These are phyloP conservation scores for Chenopodium formosanum DNA, from an alignment of 148 eudicot genomes.

Conservation along the genomic window DNA sequence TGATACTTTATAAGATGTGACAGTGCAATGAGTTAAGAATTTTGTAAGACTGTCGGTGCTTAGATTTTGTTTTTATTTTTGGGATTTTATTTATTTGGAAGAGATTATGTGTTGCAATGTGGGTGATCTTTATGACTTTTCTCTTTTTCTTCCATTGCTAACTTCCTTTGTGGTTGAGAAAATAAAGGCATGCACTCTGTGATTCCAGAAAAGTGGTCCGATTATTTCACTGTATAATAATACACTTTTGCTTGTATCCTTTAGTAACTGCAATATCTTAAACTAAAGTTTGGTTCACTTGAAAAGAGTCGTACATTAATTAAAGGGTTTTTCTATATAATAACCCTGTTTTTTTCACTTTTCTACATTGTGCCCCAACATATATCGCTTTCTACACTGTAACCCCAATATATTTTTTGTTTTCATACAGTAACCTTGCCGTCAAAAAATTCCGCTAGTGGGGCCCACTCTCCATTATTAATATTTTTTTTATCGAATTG, in stretches of 20 bases:
- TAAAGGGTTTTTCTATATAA: no score
- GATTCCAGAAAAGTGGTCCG: neutral
- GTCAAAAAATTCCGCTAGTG: no score
- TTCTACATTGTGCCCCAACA: no score
- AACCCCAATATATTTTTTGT: no score
- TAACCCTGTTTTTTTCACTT: no score
- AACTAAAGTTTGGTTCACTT: no score
- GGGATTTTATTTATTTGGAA: neutral
- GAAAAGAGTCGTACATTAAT: no score
- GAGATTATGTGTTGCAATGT: neutral
- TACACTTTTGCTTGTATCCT: neutral
- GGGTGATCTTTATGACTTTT: slow-evolving; percentile 7
- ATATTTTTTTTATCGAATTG: no score
- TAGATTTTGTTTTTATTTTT: neutral
- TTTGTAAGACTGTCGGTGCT: slow-evolving; percentile 36
- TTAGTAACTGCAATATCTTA: no score
- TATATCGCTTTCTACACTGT: no score
- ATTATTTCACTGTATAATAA: neutral
- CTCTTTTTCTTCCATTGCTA: neutral
- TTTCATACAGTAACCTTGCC: no score
- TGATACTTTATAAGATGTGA: slow-evolving; percentile 16
- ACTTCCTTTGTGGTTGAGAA: slow-evolving; percentile 9
- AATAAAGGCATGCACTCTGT: neutral
- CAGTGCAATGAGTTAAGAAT: slow-evolving; percentile 19
- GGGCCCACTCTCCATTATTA: no score